Percentiles rank a stretch among this genome's conserved stretches.
phyloP scores from a whole-genome alignment of 2,329 filamentous ascomycete species.

The Talaromyces pinophilus region DNA sequence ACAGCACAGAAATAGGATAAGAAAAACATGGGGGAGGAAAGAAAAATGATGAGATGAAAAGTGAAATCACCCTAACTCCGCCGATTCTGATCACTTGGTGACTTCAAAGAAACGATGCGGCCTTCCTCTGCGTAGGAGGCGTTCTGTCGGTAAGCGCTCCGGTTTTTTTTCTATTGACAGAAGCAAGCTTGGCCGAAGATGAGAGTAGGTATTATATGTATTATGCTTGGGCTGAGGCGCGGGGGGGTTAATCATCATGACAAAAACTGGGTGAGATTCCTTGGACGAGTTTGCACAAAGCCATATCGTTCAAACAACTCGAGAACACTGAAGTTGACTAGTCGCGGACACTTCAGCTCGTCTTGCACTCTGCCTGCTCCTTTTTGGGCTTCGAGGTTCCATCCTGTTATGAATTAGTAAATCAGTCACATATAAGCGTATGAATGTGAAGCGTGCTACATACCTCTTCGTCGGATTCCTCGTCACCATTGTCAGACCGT shows the following conservation, averaged over 20 bases:
- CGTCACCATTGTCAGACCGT: conserved; percentile 65
- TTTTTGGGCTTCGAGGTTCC: conserved; percentile 88
- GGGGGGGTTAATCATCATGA: conserved; percentile 11
- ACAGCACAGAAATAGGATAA: conserved; percentile 11
- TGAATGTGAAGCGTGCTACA: conserved; percentile 22
- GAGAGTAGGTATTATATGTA: conserved; percentile 24
- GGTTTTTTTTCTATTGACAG: conserved; percentile 18
- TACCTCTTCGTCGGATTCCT: conserved; percentile 62
- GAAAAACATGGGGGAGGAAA: neutral
- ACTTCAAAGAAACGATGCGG: conserved; percentile 16
- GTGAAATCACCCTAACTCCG: conserved; percentile 21
- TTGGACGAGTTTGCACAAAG: neutral
- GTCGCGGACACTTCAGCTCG: conserved; percentile 63
- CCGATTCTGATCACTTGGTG: conserved; percentile 18
- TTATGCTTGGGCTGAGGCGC: conserved; percentile 21
- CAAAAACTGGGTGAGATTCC: conserved; percentile 7
- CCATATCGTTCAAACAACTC: neutral
- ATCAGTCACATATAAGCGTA: neutral
- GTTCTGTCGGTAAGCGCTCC: conserved; percentile 20
- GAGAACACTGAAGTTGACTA: neutral
- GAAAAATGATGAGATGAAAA: conserved; percentile 12
- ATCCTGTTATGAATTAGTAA: conserved; percentile 59
- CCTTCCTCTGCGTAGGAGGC: conserved; percentile 10
- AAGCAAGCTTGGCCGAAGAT: conserved; percentile 14
- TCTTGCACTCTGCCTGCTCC: conserved; percentile 94